Evolutionary conservation across 176 grass and related monocot species (phyloP), one percentile per base, ranked within the genome.

Genomic region (Otatea glauca): DNA sequence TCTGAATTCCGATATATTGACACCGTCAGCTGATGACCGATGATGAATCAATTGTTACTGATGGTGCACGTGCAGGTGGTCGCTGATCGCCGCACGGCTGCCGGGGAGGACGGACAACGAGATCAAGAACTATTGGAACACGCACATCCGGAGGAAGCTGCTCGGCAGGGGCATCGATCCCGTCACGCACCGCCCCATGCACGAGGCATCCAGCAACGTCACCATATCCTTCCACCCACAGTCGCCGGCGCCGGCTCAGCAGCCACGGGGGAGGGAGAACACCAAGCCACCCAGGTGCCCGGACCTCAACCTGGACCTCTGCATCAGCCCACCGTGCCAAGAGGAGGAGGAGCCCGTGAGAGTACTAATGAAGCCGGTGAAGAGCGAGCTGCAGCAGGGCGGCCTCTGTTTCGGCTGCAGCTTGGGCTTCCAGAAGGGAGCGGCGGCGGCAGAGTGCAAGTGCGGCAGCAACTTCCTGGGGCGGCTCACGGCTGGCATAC

Each of bases 121-220:
- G 87, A 97, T 97, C 87, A 97, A 97, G 86, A 97, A 97, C 90
- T 93, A 97, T 89, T 97, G 95, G 95, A 97, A 97, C 92, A 97
- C 95, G 69, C 96, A 98, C 81, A 70, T 98, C 68, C 88, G 93
- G 9, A 68, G 91, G 59, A 98, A 95, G 79, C 83, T 98, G 6
- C 34, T 98, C 5, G 81, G 73, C 35, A 10, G 64, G 11, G 95
- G 96, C 4, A 72, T 98, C 63, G 96, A 98, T 75, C 96, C 96
- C 32, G 82, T 93, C 44, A 98, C 93, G 2, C 96, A 98, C 78
- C 87, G 93, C 2, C 87, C 92, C 38, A 62, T 93, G 84, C 71
- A 64, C 71, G 80, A 67, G 41, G 59, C 64, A 24, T 11, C 5
- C 70, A 2, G 0, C 32, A 27, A 13, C 32, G 48, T 75, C 74